These are phyloP conservation scores for Irineochytrium annulatum DNA, from an alignment of 192 early-diverging fungal species.

Conservation along the genomic window DNA sequence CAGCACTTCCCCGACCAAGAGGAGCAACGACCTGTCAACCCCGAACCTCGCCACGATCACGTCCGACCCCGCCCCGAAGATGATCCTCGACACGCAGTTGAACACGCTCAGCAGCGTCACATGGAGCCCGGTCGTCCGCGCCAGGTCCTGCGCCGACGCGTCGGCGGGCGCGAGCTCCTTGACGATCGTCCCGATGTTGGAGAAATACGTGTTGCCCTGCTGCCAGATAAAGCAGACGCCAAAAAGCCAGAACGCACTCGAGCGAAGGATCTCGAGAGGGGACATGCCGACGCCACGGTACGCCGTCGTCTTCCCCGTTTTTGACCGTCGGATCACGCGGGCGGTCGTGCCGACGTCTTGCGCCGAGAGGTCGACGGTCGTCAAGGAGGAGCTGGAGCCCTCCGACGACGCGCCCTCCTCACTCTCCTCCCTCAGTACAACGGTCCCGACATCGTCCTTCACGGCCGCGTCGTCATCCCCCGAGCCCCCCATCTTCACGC, in stretches of 20 bases:
- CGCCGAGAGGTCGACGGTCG: no score
- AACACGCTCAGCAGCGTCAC: constrained; percentile 23
- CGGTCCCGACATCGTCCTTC: not conserved
- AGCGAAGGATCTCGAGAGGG: constrained; percentile 20
- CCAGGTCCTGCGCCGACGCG: not conserved
- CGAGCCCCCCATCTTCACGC: no score
- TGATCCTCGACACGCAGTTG: constrained; percentile 17
- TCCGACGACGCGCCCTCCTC: no score
- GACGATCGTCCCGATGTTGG: constrained; percentile 23
- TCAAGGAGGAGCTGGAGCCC: no score
- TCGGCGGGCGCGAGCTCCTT: not conserved
- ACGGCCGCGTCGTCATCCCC: no score
- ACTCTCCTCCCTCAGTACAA: not conserved
- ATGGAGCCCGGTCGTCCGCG: constrained; percentile 6
- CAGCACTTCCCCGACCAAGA: constrained; percentile 15
- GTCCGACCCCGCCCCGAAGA: constrained; percentile 17
- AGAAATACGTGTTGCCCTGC: constrained; percentile 31
- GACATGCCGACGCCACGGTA: no score
- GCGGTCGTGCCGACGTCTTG: no score
- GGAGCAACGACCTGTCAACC: constrained; percentile 17
- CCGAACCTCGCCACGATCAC: not conserved
- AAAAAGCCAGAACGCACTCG: constrained; percentile 24
- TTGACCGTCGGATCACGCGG: no score
- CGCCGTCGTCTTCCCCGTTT: not conserved
- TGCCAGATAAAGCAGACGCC: constrained; percentile 11